A percentile compares a stretch with the other conserved stretches of the same genome.
phyloP scores from a whole-genome alignment of 345 rosid genomes.

The Citrus cavaleriei region DNA sequence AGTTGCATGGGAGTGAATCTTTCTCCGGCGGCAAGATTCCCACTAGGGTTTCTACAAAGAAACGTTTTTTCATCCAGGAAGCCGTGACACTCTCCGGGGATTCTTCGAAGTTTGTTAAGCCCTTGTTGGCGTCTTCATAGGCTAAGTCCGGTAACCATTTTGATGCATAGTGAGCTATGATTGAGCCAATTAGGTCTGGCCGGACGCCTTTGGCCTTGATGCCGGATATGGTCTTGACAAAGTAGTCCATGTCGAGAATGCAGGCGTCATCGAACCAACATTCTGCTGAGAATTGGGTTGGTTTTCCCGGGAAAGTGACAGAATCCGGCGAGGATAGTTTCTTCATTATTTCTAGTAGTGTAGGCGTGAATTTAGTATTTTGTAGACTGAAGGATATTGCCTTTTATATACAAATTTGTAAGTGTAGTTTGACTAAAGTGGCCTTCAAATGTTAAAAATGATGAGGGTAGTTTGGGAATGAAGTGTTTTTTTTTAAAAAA shows the following conservation, averaged over 20 bases:
- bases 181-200: constrained; percentile 76
- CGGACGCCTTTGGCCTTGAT: constrained; percentile 81
- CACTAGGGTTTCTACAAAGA: constrained; percentile 67
- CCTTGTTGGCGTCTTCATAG: constrained; percentile 15
- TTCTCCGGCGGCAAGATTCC: constrained; percentile 84
- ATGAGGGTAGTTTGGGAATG: neutral
- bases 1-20: constrained; percentile 73
- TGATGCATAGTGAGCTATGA: constrained; percentile 76
- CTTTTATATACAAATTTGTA: neutral
- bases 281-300: constrained; percentile 24
- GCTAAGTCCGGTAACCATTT: constrained; percentile 85
- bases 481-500: neutral
- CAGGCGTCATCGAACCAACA: constrained; percentile 69
- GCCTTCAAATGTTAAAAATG: neutral
- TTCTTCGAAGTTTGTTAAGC: constrained; percentile 15
- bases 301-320: constrained; percentile 28
- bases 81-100: constrained; percentile 62
- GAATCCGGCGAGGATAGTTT: constrained; percentile 35
- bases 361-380: neutral
- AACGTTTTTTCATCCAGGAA: constrained; percentile 68
- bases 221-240: constrained; percentile 65
- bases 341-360: constrained; percentile 32
- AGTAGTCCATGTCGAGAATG: constrained; percentile 76
- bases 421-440: neutral
- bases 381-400: neutral